Conservation (phyloP, 179 eudicot species). For the Nepenthes alata region DNA sequence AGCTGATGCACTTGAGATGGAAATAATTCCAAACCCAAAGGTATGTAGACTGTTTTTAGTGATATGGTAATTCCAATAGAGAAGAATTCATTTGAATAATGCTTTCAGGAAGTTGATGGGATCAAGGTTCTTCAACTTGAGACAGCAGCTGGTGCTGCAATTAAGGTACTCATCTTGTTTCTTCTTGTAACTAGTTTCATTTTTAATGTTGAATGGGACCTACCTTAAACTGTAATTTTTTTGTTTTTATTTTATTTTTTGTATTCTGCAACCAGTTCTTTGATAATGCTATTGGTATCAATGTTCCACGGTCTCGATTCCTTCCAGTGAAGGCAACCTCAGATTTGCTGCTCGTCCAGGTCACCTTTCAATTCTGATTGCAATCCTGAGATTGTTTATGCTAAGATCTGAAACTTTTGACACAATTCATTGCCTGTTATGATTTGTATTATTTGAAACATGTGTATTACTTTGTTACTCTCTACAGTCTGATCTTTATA, state of each 20-base stretch:
- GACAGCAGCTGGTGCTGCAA: slow-evolving; percentile 99
- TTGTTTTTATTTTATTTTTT: slow-evolving; percentile 2
- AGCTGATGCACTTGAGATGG: slow-evolving; percentile 90
- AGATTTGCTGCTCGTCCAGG: slow-evolving; percentile 98
- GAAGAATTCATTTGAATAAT: slow-evolving; percentile 5
- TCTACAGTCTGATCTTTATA: slow-evolving; percentile 81
- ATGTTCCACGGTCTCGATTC: slow-evolving; percentile 95
- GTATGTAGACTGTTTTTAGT: slow-evolving; percentile 20
- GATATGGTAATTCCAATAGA: neutral
- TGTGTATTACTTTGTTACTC: neutral
- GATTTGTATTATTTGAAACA: neutral
- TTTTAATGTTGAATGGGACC: neutral
- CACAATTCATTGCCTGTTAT: neutral
- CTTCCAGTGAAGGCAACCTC: slow-evolving; percentile 97
- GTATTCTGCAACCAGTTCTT: slow-evolving; percentile 45
- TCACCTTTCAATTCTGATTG: slow-evolving; percentile 12
- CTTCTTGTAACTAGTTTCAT: neutral
- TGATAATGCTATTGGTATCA: slow-evolving; percentile 78
- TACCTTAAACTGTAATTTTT: neutral
- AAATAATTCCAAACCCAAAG: slow-evolving; percentile 99
- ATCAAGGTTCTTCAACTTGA: slow-evolving; percentile 97
- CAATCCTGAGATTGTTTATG: neutral
- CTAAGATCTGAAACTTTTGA: neutral
- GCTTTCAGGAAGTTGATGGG: slow-evolving; percentile 84
- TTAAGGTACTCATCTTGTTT: slow-evolving; percentile 40